Conservation (phyloP, 192 early-diverging fungal species). For the Coemansia sp. region DNA sequence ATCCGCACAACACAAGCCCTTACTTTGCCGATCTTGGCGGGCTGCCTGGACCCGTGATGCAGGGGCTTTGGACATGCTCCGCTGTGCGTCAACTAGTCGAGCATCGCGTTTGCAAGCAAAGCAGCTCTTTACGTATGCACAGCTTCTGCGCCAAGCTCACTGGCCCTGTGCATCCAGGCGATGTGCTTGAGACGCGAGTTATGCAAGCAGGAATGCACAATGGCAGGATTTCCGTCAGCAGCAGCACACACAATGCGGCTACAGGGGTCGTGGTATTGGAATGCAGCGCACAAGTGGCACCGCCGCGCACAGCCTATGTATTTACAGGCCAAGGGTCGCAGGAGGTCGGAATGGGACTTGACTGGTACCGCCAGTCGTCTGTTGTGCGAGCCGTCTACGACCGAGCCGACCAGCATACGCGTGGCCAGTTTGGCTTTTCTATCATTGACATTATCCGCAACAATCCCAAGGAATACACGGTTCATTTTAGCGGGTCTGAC, state of each 20-base stretch:
- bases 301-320: constrained; percentile 82
- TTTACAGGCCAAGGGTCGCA: constrained; percentile 98
- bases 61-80: constrained; percentile 85
- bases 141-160: constrained; percentile 73
- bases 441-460: constrained; percentile 87
- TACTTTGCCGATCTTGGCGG: constrained; percentile 84
- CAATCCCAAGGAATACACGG: constrained; percentile 82
- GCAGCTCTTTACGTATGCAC: constrained; percentile 76
- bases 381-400: constrained; percentile 86
- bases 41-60: constrained; percentile 85
- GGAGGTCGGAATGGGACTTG: constrained; percentile 93
- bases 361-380: constrained; percentile 76
- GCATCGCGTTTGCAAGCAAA: constrained; percentile 63
- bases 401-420: constrained; percentile 82
- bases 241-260: constrained; percentile 71
- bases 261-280: constrained; percentile 65
- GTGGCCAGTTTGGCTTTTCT: constrained; percentile 84
- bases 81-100: constrained; percentile 88
- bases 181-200: constrained; percentile 78
- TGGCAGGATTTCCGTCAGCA: constrained; percentile 83
- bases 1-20: constrained; percentile 90
- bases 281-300: constrained; percentile 85
- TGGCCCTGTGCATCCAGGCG: constrained; percentile 80
- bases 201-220: constrained; percentile 88
- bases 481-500: constrained; percentile 86